Evolutionary conservation across 352 stramenopile species (phyloP).

Genomic region (Pythium dissimile): DNA sequence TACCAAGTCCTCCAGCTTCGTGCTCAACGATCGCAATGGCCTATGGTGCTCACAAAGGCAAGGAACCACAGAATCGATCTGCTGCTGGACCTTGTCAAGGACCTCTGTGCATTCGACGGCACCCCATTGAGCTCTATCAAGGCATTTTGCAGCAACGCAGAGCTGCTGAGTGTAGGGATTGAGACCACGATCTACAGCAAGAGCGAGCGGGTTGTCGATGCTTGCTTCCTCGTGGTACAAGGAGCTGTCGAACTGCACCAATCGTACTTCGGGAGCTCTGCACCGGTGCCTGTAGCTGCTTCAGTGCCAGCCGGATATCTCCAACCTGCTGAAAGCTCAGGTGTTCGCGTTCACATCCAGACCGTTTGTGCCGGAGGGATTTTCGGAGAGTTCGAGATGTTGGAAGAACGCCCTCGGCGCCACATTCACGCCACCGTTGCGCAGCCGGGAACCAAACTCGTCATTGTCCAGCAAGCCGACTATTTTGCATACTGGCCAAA

Average conservation of each 20-base stretch:
- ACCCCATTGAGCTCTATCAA: slow-evolving; percentile 16
- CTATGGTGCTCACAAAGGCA: slow-evolving; percentile 28
- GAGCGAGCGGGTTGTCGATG: slow-evolving; percentile 24
- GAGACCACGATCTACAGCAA: slow-evolving; percentile 33
- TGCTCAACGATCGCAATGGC: slow-evolving; percentile 31
- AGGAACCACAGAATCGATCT: slow-evolving; percentile 34
- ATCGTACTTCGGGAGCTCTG: slow-evolving; percentile 8
- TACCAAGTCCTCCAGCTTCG: slow-evolving; percentile 33
- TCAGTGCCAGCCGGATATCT: neutral
- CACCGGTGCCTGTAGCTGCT: neutral
- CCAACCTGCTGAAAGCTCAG: neutral
- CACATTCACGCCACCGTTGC: slow-evolving; percentile 28
- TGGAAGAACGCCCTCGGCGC: slow-evolving; percentile 22
- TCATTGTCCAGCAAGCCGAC: slow-evolving; percentile 33
- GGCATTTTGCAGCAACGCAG: slow-evolving; percentile 29
- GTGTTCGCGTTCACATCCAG: slow-evolving; percentile 29
- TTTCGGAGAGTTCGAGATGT: slow-evolving; percentile 48
- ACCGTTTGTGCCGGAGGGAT: slow-evolving; percentile 28
- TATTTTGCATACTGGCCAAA: slow-evolving; percentile 35
- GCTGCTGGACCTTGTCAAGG: slow-evolving; percentile 31
- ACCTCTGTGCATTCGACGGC: slow-evolving; percentile 30
- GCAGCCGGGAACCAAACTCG: slow-evolving; percentile 25
- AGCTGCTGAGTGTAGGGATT: slow-evolving; percentile 26
- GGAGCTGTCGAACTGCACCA: slow-evolving; percentile 39
- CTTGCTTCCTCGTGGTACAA: slow-evolving; percentile 36